Conservation (phyloP, 176 grass and related monocot genomes). For the Rhynchospora pubera region DNA sequence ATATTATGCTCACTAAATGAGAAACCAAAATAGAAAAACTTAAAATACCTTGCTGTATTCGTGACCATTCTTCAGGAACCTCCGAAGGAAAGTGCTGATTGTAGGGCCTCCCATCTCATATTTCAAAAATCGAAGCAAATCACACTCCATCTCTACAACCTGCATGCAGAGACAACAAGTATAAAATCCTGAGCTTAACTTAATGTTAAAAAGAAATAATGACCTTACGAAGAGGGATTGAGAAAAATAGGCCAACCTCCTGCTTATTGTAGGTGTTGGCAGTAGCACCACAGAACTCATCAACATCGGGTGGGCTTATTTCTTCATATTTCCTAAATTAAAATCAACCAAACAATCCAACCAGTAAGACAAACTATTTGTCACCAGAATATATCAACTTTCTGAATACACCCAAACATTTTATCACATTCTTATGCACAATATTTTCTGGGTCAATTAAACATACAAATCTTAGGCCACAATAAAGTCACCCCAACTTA, state of each 20-base stretch:
- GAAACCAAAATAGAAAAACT: background rate
- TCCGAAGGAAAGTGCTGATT: constrained; percentile 69
- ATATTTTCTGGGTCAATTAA: background rate
- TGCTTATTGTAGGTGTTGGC: constrained; percentile 85
- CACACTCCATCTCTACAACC: constrained; percentile 76
- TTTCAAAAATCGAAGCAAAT: constrained; percentile 67
- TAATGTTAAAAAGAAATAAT: background rate
- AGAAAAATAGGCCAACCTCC: constrained; percentile 35
- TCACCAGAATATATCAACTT: background rate
- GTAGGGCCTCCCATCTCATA: constrained; percentile 91
- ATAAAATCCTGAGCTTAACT: background rate
- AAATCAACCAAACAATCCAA: constrained; percentile 16
- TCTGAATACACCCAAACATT: background rate
- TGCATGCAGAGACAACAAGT: background rate
- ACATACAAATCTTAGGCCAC: background rate
- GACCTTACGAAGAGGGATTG: background rate
- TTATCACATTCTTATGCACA: background rate
- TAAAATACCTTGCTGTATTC: constrained; percentile 44
- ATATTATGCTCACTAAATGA: background rate
- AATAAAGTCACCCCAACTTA: background rate
- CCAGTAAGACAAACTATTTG: background rate
- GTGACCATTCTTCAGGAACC: constrained; percentile 37
- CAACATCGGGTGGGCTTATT: constrained; percentile 55
- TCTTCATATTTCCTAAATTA: constrained; percentile 87
- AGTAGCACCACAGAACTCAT: constrained; percentile 88